A percentile compares a stretch with the other conserved stretches of the same genome.
These are phyloP conservation scores for Scedosporium boydii DNA, from an alignment of 2,329 filamentous ascomycete genomes.

Conservation along the genomic window DNA sequence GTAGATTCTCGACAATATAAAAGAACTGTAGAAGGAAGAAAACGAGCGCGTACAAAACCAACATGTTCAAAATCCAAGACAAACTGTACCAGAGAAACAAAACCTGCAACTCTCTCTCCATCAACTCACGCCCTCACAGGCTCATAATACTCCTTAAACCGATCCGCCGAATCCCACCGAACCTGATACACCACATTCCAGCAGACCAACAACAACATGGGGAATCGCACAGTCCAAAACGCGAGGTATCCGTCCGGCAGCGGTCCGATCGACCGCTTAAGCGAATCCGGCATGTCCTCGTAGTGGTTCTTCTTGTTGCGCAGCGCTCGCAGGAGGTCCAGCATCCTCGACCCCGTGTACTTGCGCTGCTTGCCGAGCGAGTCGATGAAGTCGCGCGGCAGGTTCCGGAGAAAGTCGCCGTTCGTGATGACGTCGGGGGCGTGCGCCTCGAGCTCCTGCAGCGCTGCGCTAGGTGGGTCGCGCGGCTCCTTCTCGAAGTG, in stretches of 20 bases:
- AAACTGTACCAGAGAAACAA: background rate
- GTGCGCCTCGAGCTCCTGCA: constrained; percentile 49
- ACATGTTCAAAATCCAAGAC: background rate
- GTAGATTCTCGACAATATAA: no score
- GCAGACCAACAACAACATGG: constrained; percentile 66
- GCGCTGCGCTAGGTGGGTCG: constrained; percentile 64
- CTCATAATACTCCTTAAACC: constrained; percentile 64
- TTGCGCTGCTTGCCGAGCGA: constrained; percentile 90
- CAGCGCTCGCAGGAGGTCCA: constrained; percentile 81
- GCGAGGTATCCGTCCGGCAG: constrained; percentile 71
- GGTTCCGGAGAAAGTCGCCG: constrained; percentile 66
- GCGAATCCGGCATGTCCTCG: constrained; percentile 79
- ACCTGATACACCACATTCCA: constrained; percentile 65
- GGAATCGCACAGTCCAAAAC: constrained; percentile 78
- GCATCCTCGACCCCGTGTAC: constrained; percentile 73
- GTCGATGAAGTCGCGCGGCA: constrained; percentile 78
- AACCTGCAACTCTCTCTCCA: background rate
- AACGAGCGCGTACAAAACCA: no score
- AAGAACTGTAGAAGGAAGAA: no score
- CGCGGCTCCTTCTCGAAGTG: constrained; percentile 90
- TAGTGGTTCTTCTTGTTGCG: constrained; percentile 98
- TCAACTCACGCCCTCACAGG: constrained; percentile 26
- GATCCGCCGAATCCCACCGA: constrained; percentile 50
- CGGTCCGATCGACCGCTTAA: constrained; percentile 61
- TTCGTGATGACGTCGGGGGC: constrained; percentile 47